Evolutionary conservation across 306 rosid species (phyloP).

Genomic region (Dalbergia cultrata): DNA sequence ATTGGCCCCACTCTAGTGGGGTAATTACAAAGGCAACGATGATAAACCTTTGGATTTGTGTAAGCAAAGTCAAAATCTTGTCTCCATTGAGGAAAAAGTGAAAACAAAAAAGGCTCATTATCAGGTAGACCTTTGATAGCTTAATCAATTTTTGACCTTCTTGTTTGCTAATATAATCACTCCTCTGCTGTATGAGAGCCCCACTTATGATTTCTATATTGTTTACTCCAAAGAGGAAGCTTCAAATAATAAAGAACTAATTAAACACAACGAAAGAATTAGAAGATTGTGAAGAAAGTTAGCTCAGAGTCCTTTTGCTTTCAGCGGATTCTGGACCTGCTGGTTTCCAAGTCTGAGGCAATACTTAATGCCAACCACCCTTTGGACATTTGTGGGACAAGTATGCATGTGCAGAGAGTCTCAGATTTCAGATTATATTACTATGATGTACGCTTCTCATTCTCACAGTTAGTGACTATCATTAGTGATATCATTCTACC

Average conservation of each 20-base stretch:
- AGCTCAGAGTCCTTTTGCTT: conserved; percentile 48
- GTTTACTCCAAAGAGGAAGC: conserved; percentile 28
- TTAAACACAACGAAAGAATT: background rate
- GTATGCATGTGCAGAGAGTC: conserved; percentile 55
- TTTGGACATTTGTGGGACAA: conserved; percentile 52
- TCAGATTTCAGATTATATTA: conserved; percentile 45
- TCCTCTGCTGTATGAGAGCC: conserved; percentile 14
- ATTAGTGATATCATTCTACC: conserved; percentile 50
- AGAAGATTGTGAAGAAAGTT: conserved; percentile 33
- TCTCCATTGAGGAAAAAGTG: conserved; percentile 44
- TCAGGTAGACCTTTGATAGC: conserved; percentile 26
- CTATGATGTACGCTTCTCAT: conserved; percentile 41
- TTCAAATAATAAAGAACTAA: conserved; percentile 26
- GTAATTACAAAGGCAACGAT: conserved; percentile 31
- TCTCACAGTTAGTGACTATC: conserved; percentile 44
- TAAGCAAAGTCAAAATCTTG: conserved; percentile 56
- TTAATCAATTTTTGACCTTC: conserved; percentile 42
- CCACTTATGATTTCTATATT: conserved; percentile 22
- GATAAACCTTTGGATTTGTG: conserved; percentile 26
- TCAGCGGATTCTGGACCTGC: conserved; percentile 47
- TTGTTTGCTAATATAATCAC: conserved; percentile 30
- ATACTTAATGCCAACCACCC: conserved; percentile 57
- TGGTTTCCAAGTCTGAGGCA: conserved; percentile 53
- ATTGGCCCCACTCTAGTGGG: conserved; percentile 37
- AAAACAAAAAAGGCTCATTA: conserved; percentile 26